Conservation (phyloP, 2,329 filamentous ascomycete genomes). For the Fusarium nematophilum region DNA sequence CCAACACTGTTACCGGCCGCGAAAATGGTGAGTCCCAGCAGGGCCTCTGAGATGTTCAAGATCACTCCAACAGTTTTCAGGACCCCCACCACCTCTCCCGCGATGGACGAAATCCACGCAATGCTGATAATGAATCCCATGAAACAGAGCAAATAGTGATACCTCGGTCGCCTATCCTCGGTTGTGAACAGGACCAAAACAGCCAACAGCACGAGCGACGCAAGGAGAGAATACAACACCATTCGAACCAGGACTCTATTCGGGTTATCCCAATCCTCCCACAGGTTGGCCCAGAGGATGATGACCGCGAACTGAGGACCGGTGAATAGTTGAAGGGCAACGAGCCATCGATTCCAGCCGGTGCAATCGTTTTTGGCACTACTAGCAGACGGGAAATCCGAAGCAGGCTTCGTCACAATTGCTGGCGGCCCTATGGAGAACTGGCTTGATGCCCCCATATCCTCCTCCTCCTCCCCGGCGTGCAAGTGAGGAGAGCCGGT, state of each 20-base stretch:
- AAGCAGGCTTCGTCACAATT: slow-evolving; percentile 46
- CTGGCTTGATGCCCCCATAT: slow-evolving; percentile 24
- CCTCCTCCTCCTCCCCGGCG: slow-evolving; percentile 38
- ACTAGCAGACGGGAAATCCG: slow-evolving; percentile 47
- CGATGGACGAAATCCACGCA: slow-evolving; percentile 96
- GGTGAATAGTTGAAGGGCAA: slow-evolving; percentile 85
- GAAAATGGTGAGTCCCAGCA: slow-evolving; percentile 94
- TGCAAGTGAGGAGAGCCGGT: slow-evolving; percentile 30
- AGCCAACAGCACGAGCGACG: slow-evolving; percentile 74
- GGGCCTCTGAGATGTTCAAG: slow-evolving; percentile 91
- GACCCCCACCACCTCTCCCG: slow-evolving; percentile 93
- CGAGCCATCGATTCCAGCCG: slow-evolving; percentile 92
- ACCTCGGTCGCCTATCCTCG: slow-evolving; percentile 73
- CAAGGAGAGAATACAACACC: slow-evolving; percentile 72
- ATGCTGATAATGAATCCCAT: slow-evolving; percentile 92
- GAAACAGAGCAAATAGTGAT: slow-evolving; percentile 84
- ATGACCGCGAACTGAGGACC: slow-evolving; percentile 86
- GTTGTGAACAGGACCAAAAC: slow-evolving; percentile 77
- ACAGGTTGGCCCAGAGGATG: slow-evolving; percentile 77
- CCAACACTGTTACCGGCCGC: slow-evolving; percentile 96
- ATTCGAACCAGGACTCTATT: slow-evolving; percentile 65
- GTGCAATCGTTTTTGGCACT: slow-evolving; percentile 56
- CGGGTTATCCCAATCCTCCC: slow-evolving; percentile 67
- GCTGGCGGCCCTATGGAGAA: slow-evolving; percentile 39
- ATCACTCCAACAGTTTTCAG: slow-evolving; percentile 94